phyloP scores from a whole-genome alignment of 768 basidiomycete genomes.

The Mrakia frigida region DNA sequence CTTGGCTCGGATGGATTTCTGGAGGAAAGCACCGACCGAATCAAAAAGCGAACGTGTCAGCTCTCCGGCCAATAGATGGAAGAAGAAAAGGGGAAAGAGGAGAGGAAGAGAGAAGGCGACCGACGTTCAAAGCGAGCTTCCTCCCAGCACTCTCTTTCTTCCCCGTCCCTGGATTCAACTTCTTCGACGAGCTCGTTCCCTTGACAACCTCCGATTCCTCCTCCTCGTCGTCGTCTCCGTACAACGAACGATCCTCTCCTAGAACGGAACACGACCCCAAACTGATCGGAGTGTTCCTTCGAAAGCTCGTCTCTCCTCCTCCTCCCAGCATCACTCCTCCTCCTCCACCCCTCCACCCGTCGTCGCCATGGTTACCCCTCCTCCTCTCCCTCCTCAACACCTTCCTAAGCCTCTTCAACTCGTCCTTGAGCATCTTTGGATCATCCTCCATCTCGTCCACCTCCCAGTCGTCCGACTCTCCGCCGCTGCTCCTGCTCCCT shows the following conservation, averaged over 20 bases:
- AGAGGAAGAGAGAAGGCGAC: background rate
- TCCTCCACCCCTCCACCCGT: too few species aligned
- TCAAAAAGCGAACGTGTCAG: too few species aligned
- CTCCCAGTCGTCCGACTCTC: background rate
- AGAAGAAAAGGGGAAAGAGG: too few species aligned
- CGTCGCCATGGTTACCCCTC: too few species aligned
- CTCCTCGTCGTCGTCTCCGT: background rate
- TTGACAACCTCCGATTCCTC: background rate
- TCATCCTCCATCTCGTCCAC: constrained; percentile 11
- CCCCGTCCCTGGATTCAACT: background rate
- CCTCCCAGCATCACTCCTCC: too few species aligned
- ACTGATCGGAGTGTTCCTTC: too few species aligned
- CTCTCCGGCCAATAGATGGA: background rate
- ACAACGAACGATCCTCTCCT: too few species aligned
- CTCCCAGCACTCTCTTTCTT: constrained; percentile 12
- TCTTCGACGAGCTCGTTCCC: background rate
- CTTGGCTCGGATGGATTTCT: constrained; percentile 28
- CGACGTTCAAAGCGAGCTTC: constrained; percentile 16
- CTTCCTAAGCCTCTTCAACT: constrained; percentile 9
- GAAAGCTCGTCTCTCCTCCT: too few species aligned
- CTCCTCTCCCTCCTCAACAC: background rate
- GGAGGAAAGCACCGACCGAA: background rate
- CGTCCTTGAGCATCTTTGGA: background rate
- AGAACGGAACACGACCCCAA: too few species aligned
- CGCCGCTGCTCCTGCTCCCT: background rate